Conservation (phyloP, 257 asterid genomes). For the Jaltomata sinuosa region DNA sequence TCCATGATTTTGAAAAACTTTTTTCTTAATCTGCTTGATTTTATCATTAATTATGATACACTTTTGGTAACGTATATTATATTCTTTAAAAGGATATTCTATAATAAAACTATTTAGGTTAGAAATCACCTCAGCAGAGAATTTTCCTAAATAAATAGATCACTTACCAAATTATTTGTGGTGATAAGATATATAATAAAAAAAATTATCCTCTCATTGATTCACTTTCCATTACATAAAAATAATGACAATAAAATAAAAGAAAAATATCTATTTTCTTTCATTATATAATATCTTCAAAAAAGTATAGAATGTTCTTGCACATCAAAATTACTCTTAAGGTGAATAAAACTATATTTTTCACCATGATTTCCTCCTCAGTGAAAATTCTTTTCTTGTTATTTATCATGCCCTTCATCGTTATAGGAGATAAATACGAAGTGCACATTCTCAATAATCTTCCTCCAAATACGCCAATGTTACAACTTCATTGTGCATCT, state of each 20-base stretch:
- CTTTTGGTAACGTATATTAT: neutral
- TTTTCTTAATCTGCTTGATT: no score
- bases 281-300: no score
- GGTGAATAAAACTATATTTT: neutral
- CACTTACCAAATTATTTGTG: neutral
- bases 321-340: neutral
- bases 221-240: no score
- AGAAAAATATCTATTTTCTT: no score
- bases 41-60: neutral
- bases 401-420: neutral
- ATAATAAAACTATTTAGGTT: neutral
- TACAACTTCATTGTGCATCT: neutral
- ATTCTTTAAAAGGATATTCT: neutral
- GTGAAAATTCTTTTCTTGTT: neutral
- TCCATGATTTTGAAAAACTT: no score
- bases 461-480: neutral
- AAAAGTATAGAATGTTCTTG: no score
- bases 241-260: no score
- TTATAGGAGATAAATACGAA: neutral
- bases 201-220: no score
- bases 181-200: neutral
- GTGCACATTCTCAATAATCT: neutral
- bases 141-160: neutral
- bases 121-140: neutral
- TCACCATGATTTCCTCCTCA: neutral